Conservation (phyloP, 441 rosid genomes). For the Rhodomyrtus psidioides region DNA sequence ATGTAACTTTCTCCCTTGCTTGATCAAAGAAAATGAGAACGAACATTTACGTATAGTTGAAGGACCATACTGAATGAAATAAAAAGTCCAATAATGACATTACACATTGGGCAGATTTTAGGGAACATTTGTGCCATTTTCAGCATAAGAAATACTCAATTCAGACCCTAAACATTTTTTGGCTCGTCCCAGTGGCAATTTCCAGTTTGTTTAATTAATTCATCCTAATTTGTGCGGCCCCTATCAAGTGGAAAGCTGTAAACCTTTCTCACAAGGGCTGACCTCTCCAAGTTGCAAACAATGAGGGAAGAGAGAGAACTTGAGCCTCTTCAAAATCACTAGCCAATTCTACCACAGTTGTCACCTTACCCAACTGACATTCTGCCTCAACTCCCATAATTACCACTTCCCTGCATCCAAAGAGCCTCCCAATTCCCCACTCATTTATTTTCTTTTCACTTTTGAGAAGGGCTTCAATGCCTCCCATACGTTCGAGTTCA, state of each 20-base stretch:
- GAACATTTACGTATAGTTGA: not conserved
- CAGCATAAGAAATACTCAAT: not conserved
- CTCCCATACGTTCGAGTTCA: not conserved
- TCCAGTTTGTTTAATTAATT: not conserved
- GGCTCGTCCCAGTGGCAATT: not conserved
- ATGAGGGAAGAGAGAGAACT: not conserved
- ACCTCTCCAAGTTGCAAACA: not conserved
- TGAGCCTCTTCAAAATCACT: not conserved
- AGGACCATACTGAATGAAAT: not conserved
- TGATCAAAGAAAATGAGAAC: not conserved
- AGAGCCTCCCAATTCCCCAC: not conserved
- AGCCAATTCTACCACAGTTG: not conserved
- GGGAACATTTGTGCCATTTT: not conserved
- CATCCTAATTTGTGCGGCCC: not conserved
- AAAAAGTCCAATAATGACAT: not conserved
- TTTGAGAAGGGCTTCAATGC: not conserved
- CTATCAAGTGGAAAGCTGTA: not conserved
- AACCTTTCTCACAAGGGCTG: not conserved
- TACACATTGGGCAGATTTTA: not conserved
- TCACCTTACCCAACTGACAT: not conserved
- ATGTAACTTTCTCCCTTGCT: not conserved
- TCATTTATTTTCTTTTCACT: not conserved
- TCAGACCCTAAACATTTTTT: not conserved
- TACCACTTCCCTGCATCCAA: not conserved
- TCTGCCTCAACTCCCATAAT: not conserved